Evolutionary conservation across 352 stramenopile species (phyloP), one percentile per base, ranked within the genome.

Genomic region (Halophytophthora polymorphica): DNA sequence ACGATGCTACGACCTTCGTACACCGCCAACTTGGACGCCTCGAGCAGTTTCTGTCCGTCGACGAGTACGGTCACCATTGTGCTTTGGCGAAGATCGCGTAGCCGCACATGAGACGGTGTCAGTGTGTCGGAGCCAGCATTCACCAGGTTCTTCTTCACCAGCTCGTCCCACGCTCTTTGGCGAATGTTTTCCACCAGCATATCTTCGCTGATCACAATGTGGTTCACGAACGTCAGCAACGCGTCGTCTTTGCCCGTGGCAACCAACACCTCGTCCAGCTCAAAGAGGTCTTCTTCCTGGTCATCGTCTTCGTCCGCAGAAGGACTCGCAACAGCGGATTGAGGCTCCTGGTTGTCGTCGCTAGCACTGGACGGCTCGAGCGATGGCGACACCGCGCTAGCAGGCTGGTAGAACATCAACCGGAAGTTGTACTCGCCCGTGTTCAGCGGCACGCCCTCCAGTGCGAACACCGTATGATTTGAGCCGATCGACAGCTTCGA

Each of bases 1-100:
- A 88, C 79, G 49, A 93, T 82, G 14, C 75, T 78, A 33, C 83
- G 61, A 18, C 77, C 76, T 75, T 93, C 83, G 47, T 93, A 93
- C 12, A 88, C 70, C 13, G 83, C 74, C n/a, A 86, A 66, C 21
- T 69, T 63, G 2, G 81, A 91, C 25, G 79, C 78, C 31, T 93
- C 68, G 6, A 77, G 63, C 1, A 93, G 61, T 41, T 70, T 77
- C 37, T 76, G 58, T 0, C 76, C 78, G 53, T 93, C 66, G 0
- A 83, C 62, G 8, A 93, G 56, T 14, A 93, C 72, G 11, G 61
- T 76, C 13, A 64, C 88, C 58, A 91, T 73, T 2, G 71, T 86
- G 38, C 68, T 88, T 53, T 86, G 73, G 14, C 77, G 69, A 22
- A 87, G 48, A 53, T 91, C 78, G 5, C 83, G 83, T 7, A 93